Percentiles rank a stretch among this genome's conserved stretches.
Evolutionary conservation across 352 stramenopile genomes (phyloP).

Genomic region (Globisporangium nodosum): DNA sequence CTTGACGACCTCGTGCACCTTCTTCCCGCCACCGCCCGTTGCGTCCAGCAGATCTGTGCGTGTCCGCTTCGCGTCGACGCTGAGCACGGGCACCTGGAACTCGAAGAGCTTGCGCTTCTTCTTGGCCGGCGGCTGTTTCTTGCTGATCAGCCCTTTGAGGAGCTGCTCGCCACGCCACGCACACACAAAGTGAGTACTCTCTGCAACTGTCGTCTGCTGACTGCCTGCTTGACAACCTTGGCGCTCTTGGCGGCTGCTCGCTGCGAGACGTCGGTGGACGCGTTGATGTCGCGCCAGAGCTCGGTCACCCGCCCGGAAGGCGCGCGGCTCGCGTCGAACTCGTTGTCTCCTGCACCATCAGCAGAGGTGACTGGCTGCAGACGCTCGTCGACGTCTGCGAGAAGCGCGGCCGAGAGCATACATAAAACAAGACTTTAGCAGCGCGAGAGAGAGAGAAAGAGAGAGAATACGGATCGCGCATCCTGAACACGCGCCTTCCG

Average conservation of each 20-base stretch:
- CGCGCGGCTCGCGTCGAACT: slow-evolving; percentile 8
- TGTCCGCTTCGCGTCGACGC: slow-evolving; percentile 53
- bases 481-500: slow-evolving; percentile 25
- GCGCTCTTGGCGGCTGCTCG: slow-evolving; percentile 33
- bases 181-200: background rate
- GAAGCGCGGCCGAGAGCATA: background rate
- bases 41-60: slow-evolving; percentile 24
- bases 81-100: slow-evolving; percentile 67
- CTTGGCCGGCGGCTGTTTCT: slow-evolving; percentile 33
- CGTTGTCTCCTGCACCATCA: background rate
- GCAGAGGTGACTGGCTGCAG: background rate
- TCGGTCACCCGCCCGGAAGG: slow-evolving; percentile 23
- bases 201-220: too few relatives aligned
- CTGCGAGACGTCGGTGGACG: slow-evolving; percentile 47
- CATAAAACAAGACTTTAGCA: background rate
- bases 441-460: background rate
- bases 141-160: slow-evolving; percentile 42
- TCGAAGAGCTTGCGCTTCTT: slow-evolving; percentile 68
- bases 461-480: background rate
- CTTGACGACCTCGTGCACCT: slow-evolving; percentile 66
- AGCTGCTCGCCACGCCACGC: slow-evolving; percentile 20
- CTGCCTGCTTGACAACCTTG: slow-evolving; percentile 24
- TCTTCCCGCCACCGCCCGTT: slow-evolving; percentile 18
- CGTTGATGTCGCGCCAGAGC: slow-evolving; percentile 69
- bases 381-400: background rate